These are phyloP conservation scores for Hymenoscyphus scutula DNA, from an alignment of 2,329 filamentous ascomycete genomes.

Conservation along the genomic window DNA sequence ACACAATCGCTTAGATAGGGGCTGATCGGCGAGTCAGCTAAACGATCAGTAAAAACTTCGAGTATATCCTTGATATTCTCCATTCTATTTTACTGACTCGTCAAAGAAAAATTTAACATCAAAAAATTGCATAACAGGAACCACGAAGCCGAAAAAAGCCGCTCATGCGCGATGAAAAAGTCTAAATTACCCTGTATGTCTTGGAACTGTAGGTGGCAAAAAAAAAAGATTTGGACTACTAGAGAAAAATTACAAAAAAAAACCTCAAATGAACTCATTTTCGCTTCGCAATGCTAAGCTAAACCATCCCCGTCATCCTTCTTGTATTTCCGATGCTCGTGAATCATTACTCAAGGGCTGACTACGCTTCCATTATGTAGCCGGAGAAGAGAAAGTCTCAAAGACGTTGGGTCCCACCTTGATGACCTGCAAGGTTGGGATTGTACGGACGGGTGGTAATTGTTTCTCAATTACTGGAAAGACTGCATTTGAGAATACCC, in stretches of 20 bases:
- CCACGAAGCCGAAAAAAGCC: background rate
- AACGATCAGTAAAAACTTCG: background rate
- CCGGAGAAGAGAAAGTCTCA: background rate
- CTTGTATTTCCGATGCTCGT: background rate
- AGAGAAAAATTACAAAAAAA: background rate
- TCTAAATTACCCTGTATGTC: background rate
- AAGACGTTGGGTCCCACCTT: background rate
- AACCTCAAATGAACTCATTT: background rate
- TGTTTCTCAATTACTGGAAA: slow-evolving; percentile 16
- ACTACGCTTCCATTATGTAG: background rate
- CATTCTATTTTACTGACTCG: background rate
- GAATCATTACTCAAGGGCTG: background rate
- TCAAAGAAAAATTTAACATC: background rate
- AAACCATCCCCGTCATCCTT: background rate
- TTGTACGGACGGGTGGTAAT: background rate
- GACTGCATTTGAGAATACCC: slow-evolving; percentile 28
- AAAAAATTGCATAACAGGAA: background rate
- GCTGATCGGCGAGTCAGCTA: background rate
- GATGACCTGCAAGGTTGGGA: slow-evolving; percentile 2
- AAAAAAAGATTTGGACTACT: background rate
- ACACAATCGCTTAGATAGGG: slow-evolving; percentile 1
- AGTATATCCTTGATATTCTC: background rate
- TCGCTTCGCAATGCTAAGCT: background rate
- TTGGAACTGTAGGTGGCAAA: background rate
- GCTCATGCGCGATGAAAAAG: background rate